Evolutionary conservation across 2,329 filamentous ascomycete genomes (phyloP), one percentile per base, ranked within the genome.

Genomic region (Cladosporium austrohemisphaericum): DNA sequence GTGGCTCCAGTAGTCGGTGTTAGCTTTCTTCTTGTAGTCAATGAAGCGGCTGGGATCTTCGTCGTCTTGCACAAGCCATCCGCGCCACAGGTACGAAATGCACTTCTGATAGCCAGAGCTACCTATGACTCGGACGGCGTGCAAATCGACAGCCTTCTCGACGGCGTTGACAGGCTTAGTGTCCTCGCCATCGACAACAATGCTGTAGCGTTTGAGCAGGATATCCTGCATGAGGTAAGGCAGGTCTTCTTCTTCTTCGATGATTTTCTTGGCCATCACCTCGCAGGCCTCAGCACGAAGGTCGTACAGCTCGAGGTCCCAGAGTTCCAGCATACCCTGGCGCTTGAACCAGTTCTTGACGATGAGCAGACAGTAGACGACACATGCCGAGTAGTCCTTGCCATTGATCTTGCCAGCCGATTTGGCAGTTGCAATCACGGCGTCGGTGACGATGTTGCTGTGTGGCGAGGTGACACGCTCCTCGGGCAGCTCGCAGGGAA

Each of bases 11-110:
- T 93, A 94, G 36, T 76, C 78, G 1, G 82, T 83, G 65, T 91
- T 87, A 52, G 85, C 88, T 65, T 89, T 89, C 52, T 88, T 77
- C 58, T 84, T 81, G 74, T 94, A 98, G 63, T 91, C 85, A 47
- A 96, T 79, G 65, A 98, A 98, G 45, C 83, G 83, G n/a, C 84
- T 83, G 0, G 92, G 86, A 59, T 97, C 91, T 41, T 91, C 78
- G 60, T 96, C 90, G 57, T 96, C 89, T 66, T 98, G 93, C n/a
- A 95, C 84, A 7, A 97, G 76, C 93, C 93, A 98, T 18, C 93
- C 93, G 54, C 83, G 82, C 93, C 93, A 98, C 7, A 98, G 82
- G 64, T 94, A 89, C 54, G 78, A 81, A 61, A 97, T 89, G 65
- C 92, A 97, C 71, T 94, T 95, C 60, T 97, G 93, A 67, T 97